Evolutionary conservation across 2,329 filamentous ascomycete species (phyloP), one percentile per base, ranked within the genome.

Genomic region (Davidsoniella virescens): DNA sequence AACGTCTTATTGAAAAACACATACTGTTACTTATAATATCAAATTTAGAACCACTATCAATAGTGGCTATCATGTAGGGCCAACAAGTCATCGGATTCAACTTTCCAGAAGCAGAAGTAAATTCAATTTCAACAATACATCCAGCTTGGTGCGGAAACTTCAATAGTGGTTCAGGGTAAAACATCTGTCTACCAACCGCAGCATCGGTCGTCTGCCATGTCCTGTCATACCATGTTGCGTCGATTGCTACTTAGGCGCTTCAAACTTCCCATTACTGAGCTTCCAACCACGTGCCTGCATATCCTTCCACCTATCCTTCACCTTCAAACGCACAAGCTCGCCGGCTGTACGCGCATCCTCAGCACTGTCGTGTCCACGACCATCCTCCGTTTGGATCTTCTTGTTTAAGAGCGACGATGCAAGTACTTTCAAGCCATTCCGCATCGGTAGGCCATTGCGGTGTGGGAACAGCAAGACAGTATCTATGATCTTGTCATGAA

Each of bases 321-420:
- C 72, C 62, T 80, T 84, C 46, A 78, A 71, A 44, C 83, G 70
- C 0, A 94, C 84, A 47, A 98, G 64, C 54, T 96, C 87, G 0
- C 90, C 92, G 0, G 93, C 90, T 0, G 88, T 85, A 44, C 82
- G 75, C 0, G 92, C 87, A 61, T 98, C 92, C 63, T 98, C 92
- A 23, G 82, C 82, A 23, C 86, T 94, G 65, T 98, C 92, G 63
- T 98, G 92, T 17, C 67, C 57, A 17, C 68, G 62, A 42, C 66
- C 63, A 3, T 63, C 64, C 41, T 80, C 82, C 36, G 78, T 77
- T 64, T 98, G 92, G 37, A 98, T 95, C 49, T 80, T 75, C 23
- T 80, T 72, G 51, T 80, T 73, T 5, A 98, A 72, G 54, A 83
- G 69, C n/a, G 66, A 70, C 44, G 78, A 73, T 61, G 82, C 80